phyloP scores from a whole-genome alignment of 352 stramenopile genomes.

The Phytophthora chlamydospora region DNA sequence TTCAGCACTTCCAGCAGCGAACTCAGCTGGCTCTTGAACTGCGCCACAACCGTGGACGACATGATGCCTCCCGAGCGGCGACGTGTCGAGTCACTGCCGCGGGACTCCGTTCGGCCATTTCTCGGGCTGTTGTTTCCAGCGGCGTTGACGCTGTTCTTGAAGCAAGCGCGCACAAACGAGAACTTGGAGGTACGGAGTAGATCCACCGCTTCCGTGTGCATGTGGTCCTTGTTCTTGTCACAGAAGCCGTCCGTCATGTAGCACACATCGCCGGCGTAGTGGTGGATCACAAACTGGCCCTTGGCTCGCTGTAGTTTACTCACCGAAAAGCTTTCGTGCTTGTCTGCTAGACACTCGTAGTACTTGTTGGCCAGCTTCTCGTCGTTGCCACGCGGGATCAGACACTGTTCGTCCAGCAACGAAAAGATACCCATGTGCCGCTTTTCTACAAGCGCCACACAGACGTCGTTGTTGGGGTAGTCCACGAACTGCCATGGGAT shows the following conservation, averaged over 20 bases:
- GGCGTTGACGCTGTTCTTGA: slow-evolving; percentile 48
- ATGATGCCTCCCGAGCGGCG: slow-evolving; percentile 74
- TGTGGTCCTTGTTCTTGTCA: slow-evolving; percentile 92
- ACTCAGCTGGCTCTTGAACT: slow-evolving; percentile 95
- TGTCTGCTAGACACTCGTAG: slow-evolving; percentile 60
- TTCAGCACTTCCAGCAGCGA: slow-evolving; percentile 95
- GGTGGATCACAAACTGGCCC: slow-evolving; percentile 84
- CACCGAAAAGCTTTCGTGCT: slow-evolving; percentile 74
- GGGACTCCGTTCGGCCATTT: slow-evolving; percentile 31
- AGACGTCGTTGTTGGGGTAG: slow-evolving; percentile 89
- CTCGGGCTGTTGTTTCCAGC: slow-evolving; percentile 25
- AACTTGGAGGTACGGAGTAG: slow-evolving; percentile 71
- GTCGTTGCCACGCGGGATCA: slow-evolving; percentile 85
- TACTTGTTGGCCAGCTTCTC: slow-evolving; percentile 87
- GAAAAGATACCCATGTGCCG: slow-evolving; percentile 82
- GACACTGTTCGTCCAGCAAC: slow-evolving; percentile 85
- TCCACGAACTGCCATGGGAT: slow-evolving; percentile 91
- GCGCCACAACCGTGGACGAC: slow-evolving; percentile 83
- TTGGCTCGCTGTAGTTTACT: slow-evolving; percentile 81
- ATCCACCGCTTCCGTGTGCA: slow-evolving; percentile 82
- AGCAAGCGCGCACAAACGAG: slow-evolving; percentile 74
- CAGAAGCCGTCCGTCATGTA: slow-evolving; percentile 86
- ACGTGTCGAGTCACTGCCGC: slow-evolving; percentile 46
- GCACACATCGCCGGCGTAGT: slow-evolving; percentile 87
- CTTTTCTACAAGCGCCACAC: slow-evolving; percentile 76